These are phyloP conservation scores for Sphaerosporella brunnea DNA, from an alignment of 495 filamentous ascomycete species.

Conservation along the genomic window DNA sequence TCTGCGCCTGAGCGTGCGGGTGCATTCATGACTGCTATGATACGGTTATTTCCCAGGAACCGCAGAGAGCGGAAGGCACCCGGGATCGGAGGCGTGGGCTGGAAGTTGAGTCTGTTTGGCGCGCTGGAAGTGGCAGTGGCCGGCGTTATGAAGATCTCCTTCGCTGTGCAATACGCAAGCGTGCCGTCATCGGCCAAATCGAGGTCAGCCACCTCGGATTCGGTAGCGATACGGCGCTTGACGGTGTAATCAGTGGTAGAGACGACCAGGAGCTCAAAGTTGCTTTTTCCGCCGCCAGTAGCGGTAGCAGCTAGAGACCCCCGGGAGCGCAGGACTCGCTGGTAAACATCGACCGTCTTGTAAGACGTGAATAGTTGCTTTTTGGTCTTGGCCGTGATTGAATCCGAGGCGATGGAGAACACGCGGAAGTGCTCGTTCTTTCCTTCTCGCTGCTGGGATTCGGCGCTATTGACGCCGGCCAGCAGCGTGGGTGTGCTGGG, in stretches of 20 bases:
- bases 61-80: conserved; percentile 48
- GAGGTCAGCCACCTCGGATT: conserved; percentile 60
- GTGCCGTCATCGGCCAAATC: conserved; percentile 34
- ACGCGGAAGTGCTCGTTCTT: conserved; percentile 78
- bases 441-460: conserved; percentile 47
- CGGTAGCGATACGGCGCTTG: conserved; percentile 47
- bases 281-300: conserved; percentile 31
- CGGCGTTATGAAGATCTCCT: conserved; percentile 56
- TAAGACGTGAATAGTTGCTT: conserved; percentile 15
- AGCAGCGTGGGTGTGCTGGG: conserved; percentile 25
- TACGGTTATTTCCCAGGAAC: conserved; percentile 38
- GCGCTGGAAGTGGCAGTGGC: conserved; percentile 4
- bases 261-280: conserved; percentile 64
- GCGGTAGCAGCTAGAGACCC: conserved; percentile 30
- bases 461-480: conserved; percentile 74
- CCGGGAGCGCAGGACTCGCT: conserved; percentile 42
- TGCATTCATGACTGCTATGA: conserved; percentile 36
- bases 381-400: conserved; percentile 12
- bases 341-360: conserved; percentile 19
- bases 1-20: conserved; percentile 45
- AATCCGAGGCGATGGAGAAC: conserved; percentile 32
- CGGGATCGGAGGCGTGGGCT: conserved; percentile 24
- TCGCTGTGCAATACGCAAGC: conserved; percentile 61
- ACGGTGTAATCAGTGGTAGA: conserved; percentile 46
- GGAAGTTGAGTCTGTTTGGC: conserved; percentile 13